Evolutionary conservation across 352 stramenopile species (phyloP), one percentile per base, ranked within the genome.

Genomic region (Thalassiosira livingstoniorum): DNA sequence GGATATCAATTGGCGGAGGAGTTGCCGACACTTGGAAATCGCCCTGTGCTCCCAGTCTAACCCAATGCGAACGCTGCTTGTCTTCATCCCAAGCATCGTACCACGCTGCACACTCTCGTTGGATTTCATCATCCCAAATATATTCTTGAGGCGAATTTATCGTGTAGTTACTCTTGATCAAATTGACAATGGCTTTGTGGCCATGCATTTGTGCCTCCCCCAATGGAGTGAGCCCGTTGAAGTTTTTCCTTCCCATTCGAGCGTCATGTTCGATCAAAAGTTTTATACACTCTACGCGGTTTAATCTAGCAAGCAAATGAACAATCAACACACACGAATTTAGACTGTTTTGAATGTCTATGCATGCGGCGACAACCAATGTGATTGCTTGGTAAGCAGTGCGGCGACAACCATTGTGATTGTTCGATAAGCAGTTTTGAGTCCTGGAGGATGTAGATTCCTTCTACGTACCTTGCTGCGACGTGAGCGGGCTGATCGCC

Each of bases 151-250:
- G 21, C 34, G 61, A 45, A 54, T 75, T 51, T 29, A 18, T 43
- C 0, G 67, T 73, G 45, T 80, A 84, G 42, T 84, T 87, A 10
- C 63, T 65, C 27, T 82, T 80, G 25, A 87, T 78, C 53, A 87
- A 57, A 10, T 43, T 13, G 0, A 74, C 62, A 15, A 87, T 84
- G n/a, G 70, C 54, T 32, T 13, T 69, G 21, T 87, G 43, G 13
- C 80, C 77, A 58, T 77, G 70, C 75, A 87, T 84, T 55, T 76
- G 66, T 18, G 80, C 80, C 61, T 81, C 80, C 15, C 80, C 80
- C 53, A 75, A 45, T 5, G 66, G 66, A 25, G 66, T 75, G 35
- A 87, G 65, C 23, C 63, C 68, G 25, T 54, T 69, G 27, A 72
- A 81, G 60, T 87, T 87, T 37, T 82, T 82, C 7, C 69, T 64